These are phyloP conservation scores for Ramaria sp. DNA, from an alignment of 768 basidiomycete species.

Conservation along the genomic window DNA sequence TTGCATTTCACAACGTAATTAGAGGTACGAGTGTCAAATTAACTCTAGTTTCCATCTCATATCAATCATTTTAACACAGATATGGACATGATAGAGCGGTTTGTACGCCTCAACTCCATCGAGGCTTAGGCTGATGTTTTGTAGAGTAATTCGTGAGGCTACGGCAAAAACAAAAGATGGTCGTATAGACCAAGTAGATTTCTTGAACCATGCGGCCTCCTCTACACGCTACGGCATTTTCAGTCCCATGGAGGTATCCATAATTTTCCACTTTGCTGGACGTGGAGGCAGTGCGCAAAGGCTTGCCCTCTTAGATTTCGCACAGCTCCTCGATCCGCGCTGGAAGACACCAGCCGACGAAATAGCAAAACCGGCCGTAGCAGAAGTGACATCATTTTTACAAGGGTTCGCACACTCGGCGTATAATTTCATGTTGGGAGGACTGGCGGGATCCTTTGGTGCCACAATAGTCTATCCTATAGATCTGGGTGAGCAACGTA, in stretches of 20 bases:
- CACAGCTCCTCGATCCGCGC: slow-evolving; percentile 81
- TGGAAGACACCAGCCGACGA: slow-evolving; percentile 58
- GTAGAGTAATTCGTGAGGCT: slow-evolving; percentile 80
- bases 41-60: background rate
- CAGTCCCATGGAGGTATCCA: slow-evolving; percentile 96
- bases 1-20: slow-evolving; percentile 95
- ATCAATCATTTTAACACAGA: slow-evolving; percentile 31
- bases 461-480: slow-evolving; percentile 98
- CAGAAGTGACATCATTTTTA: slow-evolving; percentile 33
- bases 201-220: slow-evolving; percentile 78
- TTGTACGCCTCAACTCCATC: slow-evolving; percentile 12
- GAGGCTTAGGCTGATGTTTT: slow-evolving; percentile 2
- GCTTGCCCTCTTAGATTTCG: slow-evolving; percentile 83
- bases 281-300: slow-evolving; percentile 62
- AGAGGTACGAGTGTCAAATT: slow-evolving; percentile 43
- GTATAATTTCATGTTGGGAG: slow-evolving; percentile 86
- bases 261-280: slow-evolving; percentile 96
- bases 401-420: slow-evolving; percentile 53
- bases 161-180: slow-evolving; percentile 88
- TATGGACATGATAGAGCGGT: slow-evolving; percentile 96
- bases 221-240: slow-evolving; percentile 90
- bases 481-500: slow-evolving; percentile 59
- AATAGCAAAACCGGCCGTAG: slow-evolving; percentile 21
- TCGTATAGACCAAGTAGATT: slow-evolving; percentile 92
- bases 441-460: slow-evolving; percentile 87